These are phyloP conservation scores for Aspergillus terreus DNA, from an alignment of 2,329 filamentous ascomycete species.

Conservation along the genomic window DNA sequence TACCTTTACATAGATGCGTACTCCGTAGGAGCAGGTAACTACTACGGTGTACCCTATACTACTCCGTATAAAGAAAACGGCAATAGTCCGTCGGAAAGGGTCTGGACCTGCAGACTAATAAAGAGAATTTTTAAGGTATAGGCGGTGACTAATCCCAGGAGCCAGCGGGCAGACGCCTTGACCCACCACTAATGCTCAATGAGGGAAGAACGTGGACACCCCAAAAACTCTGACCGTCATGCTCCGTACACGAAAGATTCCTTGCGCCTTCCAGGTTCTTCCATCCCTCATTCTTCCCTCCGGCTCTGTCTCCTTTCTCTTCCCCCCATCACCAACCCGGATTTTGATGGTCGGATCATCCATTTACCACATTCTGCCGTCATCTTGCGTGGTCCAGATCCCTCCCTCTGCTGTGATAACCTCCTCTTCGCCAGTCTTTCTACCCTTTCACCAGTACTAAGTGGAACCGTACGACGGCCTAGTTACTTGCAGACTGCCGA, in stretches of 20 bases:
- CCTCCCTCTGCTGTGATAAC: not conserved
- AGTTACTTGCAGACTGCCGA: not conserved
- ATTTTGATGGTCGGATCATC: not conserved
- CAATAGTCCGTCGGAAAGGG: not conserved
- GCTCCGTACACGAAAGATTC: not conserved
- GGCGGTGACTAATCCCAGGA: not conserved
- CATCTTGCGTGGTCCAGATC: not conserved
- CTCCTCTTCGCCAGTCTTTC: not conserved
- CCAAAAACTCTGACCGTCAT: too few species aligned
- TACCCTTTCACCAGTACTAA: not conserved
- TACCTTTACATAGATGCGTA: not conserved
- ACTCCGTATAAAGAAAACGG: not conserved
- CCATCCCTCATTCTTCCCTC: not conserved
- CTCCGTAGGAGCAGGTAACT: too few species aligned
- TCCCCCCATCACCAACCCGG: not conserved
- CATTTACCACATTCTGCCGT: not conserved
- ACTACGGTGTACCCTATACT: too few species aligned
- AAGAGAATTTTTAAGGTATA: not conserved
- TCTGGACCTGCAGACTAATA: not conserved
- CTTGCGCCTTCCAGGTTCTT: not conserved
- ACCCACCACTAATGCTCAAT: not conserved
- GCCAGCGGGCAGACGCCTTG: not conserved
- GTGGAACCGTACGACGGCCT: not conserved
- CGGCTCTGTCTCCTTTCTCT: not conserved
- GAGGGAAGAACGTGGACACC: not conserved